Base-by-base conservation (phyloP, 805 yeast species). In the Lachancea quebecensis region DNA sequence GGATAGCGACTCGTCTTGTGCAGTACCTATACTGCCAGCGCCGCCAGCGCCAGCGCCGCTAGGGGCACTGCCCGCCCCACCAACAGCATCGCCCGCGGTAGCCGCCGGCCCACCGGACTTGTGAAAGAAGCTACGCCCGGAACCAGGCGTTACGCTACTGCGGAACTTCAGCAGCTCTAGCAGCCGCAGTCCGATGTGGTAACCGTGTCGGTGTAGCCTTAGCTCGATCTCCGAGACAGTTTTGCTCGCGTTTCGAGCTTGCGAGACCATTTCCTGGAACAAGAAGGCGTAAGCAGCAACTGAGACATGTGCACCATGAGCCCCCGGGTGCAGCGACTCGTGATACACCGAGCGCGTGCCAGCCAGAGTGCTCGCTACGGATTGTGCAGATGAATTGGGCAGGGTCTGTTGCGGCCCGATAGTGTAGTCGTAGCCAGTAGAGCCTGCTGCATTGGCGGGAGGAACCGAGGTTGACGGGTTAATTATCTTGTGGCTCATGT, bases 201-300 rank as follows among this genome's bases (percentile, higher is more conserved):
- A 82, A 2, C 96, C 96, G 38, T 84, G 65, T n/a, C 77, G 78
- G 54, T 79, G 82, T 41, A 88, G 71, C 45, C 81, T 67, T 10
- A 68, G 53, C 56, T 79, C 85, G 42, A 81, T 66, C 51, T 86
- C 90, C 41, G 74, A 75, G 15, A 85, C 72, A 14, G 86, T 82
- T 48, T 73, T 74, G 27, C 87, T 75, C 40, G 77, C 69, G 47
- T 69, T 70, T 52, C 81, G 80, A 38, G 79, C 68, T 70, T 81
- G 76, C 45, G 78, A 77, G 18, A 88, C 79, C 47, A 83, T 74
- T 56, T 85, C 93, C 60, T 83, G 74, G 53, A 83, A 84, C 31
- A 88, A 65, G 52, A 79, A 82, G 28, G 88, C 78, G 56, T 86
- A 72, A 4, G 89, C 73, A 12, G 86, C 73, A 16, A 83, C 62